Percentiles rank a stretch among this genome's conserved stretches.
These are phyloP conservation scores for Ceratobasidium sp. DNA, from an alignment of 1,284 basidiomycete species.

Conservation along the genomic window DNA sequence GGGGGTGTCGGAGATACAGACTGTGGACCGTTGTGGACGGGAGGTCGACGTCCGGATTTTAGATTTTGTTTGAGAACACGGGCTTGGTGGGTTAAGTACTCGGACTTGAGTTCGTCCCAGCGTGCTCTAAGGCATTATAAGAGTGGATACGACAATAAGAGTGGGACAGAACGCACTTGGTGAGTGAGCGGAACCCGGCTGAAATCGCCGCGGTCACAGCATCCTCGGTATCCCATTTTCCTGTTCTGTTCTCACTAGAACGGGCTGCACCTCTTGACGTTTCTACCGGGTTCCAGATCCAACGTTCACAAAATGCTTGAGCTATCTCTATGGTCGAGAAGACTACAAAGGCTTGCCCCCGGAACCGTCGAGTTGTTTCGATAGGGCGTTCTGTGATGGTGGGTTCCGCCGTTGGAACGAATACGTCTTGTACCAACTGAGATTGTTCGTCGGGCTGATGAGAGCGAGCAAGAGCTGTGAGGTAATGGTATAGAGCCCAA, in stretches of 20 bases:
- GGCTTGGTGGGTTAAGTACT: constrained; percentile 72
- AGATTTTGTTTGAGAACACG: constrained; percentile 15
- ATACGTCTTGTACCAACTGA: no score
- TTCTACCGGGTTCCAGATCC: constrained; percentile 68
- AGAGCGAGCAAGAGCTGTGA: no score
- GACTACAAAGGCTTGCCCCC: constrained; percentile 57
- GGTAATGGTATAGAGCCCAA: no score
- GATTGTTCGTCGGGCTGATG: no score
- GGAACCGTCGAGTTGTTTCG: no score
- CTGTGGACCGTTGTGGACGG: neutral
- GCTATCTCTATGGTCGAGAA: constrained; percentile 62
- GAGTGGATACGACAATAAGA: neutral
- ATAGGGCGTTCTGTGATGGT: no score
- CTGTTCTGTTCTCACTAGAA: constrained; percentile 26
- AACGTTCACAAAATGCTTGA: constrained; percentile 62
- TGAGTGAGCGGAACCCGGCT: constrained; percentile 70
- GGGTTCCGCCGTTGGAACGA: no score
- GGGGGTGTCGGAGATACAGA: no score
- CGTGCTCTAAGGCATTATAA: constrained; percentile 60
- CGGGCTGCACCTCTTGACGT: neutral
- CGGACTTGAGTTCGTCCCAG: constrained; percentile 74
- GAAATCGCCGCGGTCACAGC: constrained; percentile 62
- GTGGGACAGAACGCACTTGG: constrained; percentile 34
- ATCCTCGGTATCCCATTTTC: constrained; percentile 29
- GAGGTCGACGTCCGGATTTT: neutral